Evolutionary conservation across 257 asterid species (phyloP).

Genomic region (Solanum arcanum): DNA sequence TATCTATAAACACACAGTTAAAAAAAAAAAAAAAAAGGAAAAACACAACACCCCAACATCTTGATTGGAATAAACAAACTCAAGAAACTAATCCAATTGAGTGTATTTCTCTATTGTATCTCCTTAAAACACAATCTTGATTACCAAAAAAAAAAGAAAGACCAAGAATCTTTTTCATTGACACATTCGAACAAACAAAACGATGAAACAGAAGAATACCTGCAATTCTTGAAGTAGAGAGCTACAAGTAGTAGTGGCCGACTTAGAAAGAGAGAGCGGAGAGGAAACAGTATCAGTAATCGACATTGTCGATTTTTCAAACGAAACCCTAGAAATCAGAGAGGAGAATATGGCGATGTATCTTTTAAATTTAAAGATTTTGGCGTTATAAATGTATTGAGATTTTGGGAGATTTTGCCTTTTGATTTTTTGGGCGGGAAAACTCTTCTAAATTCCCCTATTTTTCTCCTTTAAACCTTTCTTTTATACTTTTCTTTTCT

Average conservation of each 20-base stretch:
- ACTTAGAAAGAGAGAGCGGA: conserved; percentile 49
- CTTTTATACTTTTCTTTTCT: background rate
- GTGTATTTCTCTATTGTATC: background rate
- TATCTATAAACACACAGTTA: background rate
- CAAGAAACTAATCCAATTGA: background rate
- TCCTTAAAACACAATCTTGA: background rate
- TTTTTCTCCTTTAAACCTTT: background rate
- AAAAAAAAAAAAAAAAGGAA: background rate
- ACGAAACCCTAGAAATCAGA: background rate
- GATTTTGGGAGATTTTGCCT: background rate
- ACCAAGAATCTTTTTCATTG: too few relatives aligned
- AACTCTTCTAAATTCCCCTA: background rate
- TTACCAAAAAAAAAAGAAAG: background rate
- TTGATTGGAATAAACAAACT: background rate
- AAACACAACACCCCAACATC: background rate
- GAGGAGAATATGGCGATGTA: background rate
- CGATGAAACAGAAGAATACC: conserved; percentile 11
- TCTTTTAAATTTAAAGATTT: background rate
- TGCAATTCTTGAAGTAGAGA: conserved; percentile 60
- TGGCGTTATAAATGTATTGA: background rate
- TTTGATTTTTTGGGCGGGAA: background rate
- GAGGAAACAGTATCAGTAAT: conserved; percentile 13
- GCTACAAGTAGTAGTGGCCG: conserved; percentile 52
- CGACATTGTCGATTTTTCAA: background rate
- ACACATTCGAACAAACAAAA: background rate